A percentile compares a stretch with the other conserved stretches of the same genome.
Evolutionary conservation across 306 rosid species (phyloP).

Genomic region (Prinsepia uniflora): DNA sequence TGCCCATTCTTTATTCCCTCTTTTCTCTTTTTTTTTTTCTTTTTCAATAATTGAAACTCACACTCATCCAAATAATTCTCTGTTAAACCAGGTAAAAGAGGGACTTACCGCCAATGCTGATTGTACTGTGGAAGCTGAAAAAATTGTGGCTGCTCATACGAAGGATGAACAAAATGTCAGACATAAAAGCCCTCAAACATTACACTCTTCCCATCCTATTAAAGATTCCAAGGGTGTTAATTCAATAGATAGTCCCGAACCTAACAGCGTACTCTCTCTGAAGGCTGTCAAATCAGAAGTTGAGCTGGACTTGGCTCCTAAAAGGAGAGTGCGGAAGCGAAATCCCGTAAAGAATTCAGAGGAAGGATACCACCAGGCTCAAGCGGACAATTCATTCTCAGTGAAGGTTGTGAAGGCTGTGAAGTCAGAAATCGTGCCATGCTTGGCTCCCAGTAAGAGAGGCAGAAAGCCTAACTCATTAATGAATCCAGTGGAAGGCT

Average conservation of each 20-base stretch:
- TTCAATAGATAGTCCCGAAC: slow-evolving; percentile 18
- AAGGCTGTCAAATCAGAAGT: slow-evolving; percentile 29
- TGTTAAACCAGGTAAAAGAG: slow-evolving; percentile 38
- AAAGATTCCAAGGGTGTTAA: slow-evolving; percentile 30
- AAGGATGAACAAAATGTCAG: slow-evolving; percentile 16
- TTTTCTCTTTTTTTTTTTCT: not conserved
- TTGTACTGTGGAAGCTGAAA: slow-evolving; percentile 23
- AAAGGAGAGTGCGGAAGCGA: slow-evolving; percentile 56
- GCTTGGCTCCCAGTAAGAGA: slow-evolving; percentile 49
- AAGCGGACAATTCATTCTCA: slow-evolving; percentile 21
- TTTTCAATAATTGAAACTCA: not conserved
- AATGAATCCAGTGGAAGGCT: slow-evolving; percentile 71
- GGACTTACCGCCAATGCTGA: slow-evolving; percentile 24
- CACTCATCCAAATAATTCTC: not conserved
- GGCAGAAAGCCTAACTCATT: slow-evolving; percentile 68
- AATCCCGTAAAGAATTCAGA: slow-evolving; percentile 50
- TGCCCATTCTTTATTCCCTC: slow-evolving; percentile 15
- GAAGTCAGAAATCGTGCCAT: slow-evolving; percentile 32
- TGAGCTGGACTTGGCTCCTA: slow-evolving; percentile 30
- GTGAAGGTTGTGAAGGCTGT: slow-evolving; percentile 22
- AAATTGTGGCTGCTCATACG: slow-evolving; percentile 27
- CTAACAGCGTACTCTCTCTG: slow-evolving; percentile 20
- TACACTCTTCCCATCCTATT: slow-evolving; percentile 18
- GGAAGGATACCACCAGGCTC: slow-evolving; percentile 33
- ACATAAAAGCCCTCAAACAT: slow-evolving; percentile 24